A percentile compares a stretch with the other conserved stretches of the same genome.
These are phyloP conservation scores for Solanum sparsipilum DNA, from an alignment of 257 asterid species.

Conservation along the genomic window DNA sequence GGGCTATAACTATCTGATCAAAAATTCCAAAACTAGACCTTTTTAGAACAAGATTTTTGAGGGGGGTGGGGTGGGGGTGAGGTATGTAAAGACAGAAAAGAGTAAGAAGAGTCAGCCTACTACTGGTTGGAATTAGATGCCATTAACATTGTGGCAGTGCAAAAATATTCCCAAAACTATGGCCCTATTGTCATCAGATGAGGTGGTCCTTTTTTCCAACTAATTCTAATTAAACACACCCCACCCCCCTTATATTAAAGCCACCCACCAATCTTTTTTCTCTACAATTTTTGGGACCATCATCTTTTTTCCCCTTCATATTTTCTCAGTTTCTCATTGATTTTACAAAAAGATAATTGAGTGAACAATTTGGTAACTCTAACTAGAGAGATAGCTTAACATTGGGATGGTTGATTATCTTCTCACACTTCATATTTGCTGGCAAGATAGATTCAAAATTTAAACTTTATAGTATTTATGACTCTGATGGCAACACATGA, in stretches of 20 bases:
- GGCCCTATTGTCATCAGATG: slow-evolving; percentile 47
- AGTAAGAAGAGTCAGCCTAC: neutral
- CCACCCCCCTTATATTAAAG: slow-evolving; percentile 18
- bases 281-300: slow-evolving; percentile 46
- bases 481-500: too few relatives aligned
- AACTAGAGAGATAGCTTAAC: neutral
- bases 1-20: slow-evolving; percentile 27
- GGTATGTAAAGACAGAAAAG: neutral
- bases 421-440: too few relatives aligned
- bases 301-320: neutral
- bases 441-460: neutral
- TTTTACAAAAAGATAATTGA: neutral
- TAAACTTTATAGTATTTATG: too few relatives aligned
- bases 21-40: slow-evolving; percentile 12
- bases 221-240: slow-evolving; percentile 49
- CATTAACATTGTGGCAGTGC: slow-evolving; percentile 24
- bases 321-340: neutral
- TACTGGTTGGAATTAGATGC: slow-evolving; percentile 40
- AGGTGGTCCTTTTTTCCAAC: slow-evolving; percentile 89
- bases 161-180: slow-evolving; percentile 46
- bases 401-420: neutral
- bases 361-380: neutral
- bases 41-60: neutral
- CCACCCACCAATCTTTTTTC: slow-evolving; percentile 37
- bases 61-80: neutral